Conservation (phyloP, 2,329 filamentous ascomycete species). For the Tolypocladium paradoxum region DNA sequence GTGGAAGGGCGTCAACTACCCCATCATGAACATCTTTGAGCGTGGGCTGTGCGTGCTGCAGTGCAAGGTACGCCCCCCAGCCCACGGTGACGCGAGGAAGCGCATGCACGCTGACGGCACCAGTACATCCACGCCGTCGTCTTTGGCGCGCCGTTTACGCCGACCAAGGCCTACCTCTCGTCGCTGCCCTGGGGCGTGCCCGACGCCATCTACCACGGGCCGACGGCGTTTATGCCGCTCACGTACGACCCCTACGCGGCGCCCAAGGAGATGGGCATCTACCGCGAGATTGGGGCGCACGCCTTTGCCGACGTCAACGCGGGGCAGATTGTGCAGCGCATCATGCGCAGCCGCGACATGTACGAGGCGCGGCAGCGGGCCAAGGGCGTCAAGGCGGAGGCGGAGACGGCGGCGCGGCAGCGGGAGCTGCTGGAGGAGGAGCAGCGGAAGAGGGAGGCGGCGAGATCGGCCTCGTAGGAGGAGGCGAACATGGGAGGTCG, state of each 20-base stretch:
- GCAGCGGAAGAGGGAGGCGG: conserved; percentile 37
- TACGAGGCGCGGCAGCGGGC: conserved; percentile 87
- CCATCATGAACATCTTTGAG: conserved; percentile 99
- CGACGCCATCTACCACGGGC: conserved; percentile 86
- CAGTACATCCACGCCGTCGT: conserved; percentile 81
- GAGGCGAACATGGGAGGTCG: neutral
- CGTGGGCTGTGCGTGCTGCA: conserved; percentile 90
- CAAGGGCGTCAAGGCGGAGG: conserved; percentile 77
- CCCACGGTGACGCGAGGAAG: too few species aligned
- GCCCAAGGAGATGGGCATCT: conserved; percentile 74
- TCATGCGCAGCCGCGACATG: conserved; percentile 72
- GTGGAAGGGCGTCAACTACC: conserved; percentile 96
- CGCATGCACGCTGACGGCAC: neutral
- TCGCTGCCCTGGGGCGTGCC: conserved; percentile 65
- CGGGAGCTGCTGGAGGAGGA: conserved; percentile 53
- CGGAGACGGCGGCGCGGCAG: conserved; percentile 55
- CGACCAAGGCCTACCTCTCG: conserved; percentile 67
- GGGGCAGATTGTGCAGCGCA: conserved; percentile 80
- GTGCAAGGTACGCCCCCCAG: conserved; percentile 54
- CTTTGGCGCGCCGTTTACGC: conserved; percentile 82
- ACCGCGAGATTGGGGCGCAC: conserved; percentile 66
- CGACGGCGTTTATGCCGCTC: conserved; percentile 76
- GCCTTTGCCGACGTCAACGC: conserved; percentile 82
- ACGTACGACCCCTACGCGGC: conserved; percentile 74
- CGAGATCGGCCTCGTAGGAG: conserved; percentile 8